These are phyloP conservation scores for Passalora sequoiae DNA, from an alignment of 2,329 filamentous ascomycete species.

Conservation along the genomic window DNA sequence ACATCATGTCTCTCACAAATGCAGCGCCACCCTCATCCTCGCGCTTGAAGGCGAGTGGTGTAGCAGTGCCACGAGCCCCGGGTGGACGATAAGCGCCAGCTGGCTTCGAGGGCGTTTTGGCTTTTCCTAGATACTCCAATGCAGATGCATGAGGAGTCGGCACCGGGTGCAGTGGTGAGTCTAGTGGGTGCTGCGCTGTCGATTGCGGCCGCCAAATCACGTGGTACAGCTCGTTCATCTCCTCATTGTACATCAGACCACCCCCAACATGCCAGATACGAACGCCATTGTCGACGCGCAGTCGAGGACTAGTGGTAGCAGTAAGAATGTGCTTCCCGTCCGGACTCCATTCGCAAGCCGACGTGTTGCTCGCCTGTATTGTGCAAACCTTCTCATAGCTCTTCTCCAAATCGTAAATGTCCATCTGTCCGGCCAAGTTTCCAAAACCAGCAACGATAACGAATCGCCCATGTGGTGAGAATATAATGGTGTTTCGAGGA, in stretches of 20 bases:
- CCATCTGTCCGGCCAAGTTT: slow-evolving; percentile 94
- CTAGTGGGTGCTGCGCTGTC: slow-evolving; percentile 54
- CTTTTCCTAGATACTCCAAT: slow-evolving; percentile 70
- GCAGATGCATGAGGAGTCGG: slow-evolving; percentile 80
- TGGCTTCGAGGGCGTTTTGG: slow-evolving; percentile 93
- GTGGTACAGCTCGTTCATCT: slow-evolving; percentile 90
- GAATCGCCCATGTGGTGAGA: slow-evolving; percentile 90
- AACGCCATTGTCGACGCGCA: slow-evolving; percentile 94
- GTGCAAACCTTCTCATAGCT: slow-evolving; percentile 89
- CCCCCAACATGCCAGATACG: slow-evolving; percentile 92
- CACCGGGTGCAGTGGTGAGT: slow-evolving; percentile 67
- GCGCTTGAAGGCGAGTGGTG: slow-evolving; percentile 91
- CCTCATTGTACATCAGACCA: slow-evolving; percentile 87
- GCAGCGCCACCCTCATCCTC: slow-evolving; percentile 94
- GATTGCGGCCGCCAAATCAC: slow-evolving; percentile 77
- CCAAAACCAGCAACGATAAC: slow-evolving; percentile 93
- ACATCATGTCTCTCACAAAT: slow-evolving; percentile 73
- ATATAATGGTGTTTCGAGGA: slow-evolving; percentile 90
- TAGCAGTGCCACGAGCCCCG: slow-evolving; percentile 80
- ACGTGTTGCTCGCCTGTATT: slow-evolving; percentile 92
- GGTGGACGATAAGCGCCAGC: slow-evolving; percentile 95
- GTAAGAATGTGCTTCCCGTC: slow-evolving; percentile 95
- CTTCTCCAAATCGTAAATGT: slow-evolving; percentile 93
- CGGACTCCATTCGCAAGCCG: slow-evolving; percentile 94
- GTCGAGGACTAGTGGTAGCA: slow-evolving; percentile 90